Evolutionary conservation across 106 monocot species (phyloP).

Genomic region (Dendrobium catenatum): DNA sequence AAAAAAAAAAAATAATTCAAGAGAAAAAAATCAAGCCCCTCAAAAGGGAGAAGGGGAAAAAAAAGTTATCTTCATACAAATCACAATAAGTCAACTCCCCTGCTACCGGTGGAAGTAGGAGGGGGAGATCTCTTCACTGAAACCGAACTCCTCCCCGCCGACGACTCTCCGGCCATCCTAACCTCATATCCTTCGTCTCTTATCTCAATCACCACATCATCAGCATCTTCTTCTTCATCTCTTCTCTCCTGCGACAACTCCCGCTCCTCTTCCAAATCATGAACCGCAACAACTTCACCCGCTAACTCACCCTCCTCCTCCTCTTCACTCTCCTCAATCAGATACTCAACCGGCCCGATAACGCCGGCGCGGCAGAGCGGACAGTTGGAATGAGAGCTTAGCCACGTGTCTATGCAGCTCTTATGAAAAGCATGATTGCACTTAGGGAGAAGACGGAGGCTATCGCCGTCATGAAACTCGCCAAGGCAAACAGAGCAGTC

Average conservation of each 20-base stretch:
- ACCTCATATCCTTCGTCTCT: not conserved
- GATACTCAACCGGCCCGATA: not conserved
- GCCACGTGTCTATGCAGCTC: constrained; percentile 51
- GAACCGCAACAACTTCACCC: not conserved
- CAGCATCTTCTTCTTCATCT: not conserved
- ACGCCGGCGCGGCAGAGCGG: constrained; percentile 44
- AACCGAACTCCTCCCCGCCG: not conserved
- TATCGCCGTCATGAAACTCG: constrained; percentile 36
- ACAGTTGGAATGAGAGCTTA: constrained; percentile 43
- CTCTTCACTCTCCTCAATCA: not conserved
- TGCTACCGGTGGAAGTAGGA: not conserved
- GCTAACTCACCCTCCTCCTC: not conserved
- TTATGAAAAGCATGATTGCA: constrained; percentile 48
- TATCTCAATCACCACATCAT: not conserved
- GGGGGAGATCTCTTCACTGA: not conserved
- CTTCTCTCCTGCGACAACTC: not conserved
- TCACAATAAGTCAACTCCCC: not conserved
- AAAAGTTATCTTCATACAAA: too few species aligned
- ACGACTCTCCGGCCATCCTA: not conserved
- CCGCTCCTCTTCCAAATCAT: not conserved
- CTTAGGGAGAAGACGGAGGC: constrained; percentile 34
- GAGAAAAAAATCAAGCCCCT: too few species aligned
- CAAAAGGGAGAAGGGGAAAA: not conserved
- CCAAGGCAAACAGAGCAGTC: constrained; percentile 67
- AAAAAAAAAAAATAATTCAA: too few species aligned